Evolutionary conservation across 441 rosid species (phyloP), one percentile per base, ranked within the genome.

Genomic region (Erysimum pusillum): DNA sequence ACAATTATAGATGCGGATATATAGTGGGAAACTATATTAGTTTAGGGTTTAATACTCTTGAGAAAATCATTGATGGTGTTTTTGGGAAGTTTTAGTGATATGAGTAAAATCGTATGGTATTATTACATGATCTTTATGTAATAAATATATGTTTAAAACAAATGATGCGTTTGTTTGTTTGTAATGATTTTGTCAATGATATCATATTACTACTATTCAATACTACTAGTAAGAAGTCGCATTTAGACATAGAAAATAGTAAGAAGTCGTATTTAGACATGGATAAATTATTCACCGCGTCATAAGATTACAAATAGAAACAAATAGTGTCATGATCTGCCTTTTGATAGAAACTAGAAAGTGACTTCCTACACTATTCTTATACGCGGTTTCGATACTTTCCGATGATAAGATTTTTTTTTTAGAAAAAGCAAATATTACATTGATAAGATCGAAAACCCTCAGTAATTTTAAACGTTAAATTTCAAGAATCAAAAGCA

Each of bases 361-460:
- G 78, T 62, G 82, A 79, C 78, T 62, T 56, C 66, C 2, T 72
- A 18, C 71, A 74, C 75, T 79, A 32, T 68, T 73, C 81, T 78
- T 56, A 68, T 61, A 79, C 82, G 82, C 82, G 82, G 78, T 79
- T 79, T 74, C 54, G 46, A 46, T 67, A 79, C 46, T 79, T 74
- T 73, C 70, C 48, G n/a, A 39, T n/a, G 9, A 28, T 38, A 58
- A 31, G 18, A 18, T 48, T 22, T 22, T 22, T 22, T 22, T 22
- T 22, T 22, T n/a, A 6, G 2, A 2, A 20, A 39, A 67, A 52
- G 17, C n/a, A 42, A 13, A 56, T 5, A 38, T 58, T 56, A n/a
- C 48, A 65, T 17, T 45, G 76, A 46, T 36, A 45, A 70, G 67
- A 69, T 54, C 52, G 2, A 38, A 52, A 63, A 2, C 11, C 49